These are phyloP conservation scores for Talaromyces sp. DNA, from an alignment of 2,329 filamentous ascomycete genomes.

Conservation along the genomic window DNA sequence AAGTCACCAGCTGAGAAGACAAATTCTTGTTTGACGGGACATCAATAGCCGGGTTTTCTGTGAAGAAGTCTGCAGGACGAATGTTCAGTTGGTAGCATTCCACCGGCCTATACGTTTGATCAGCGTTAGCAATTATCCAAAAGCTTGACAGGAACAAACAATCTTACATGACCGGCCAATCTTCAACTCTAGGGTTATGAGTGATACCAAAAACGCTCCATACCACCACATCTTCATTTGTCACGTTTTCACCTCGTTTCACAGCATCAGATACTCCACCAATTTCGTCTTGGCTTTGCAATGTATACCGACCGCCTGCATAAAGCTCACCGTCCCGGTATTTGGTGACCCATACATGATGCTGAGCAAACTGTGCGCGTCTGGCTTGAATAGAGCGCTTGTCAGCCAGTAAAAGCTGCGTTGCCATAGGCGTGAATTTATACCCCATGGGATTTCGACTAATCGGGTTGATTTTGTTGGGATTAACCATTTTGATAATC, in stretches of 20 bases:
- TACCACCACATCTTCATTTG: conserved; percentile 35
- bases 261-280: conserved; percentile 43
- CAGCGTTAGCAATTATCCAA: not conserved
- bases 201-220: conserved; percentile 25
- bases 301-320: conserved; percentile 52
- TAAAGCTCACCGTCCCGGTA: conserved; percentile 50
- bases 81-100: conserved; percentile 39
- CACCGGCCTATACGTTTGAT: conserved; percentile 27
- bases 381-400: conserved; percentile 47
- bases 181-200: conserved; percentile 25
- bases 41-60: conserved; percentile 36
- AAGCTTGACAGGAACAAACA: not conserved
- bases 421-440: conserved; percentile 52
- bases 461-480: conserved; percentile 48
- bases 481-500: conserved; percentile 56
- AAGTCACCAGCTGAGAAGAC: conserved; percentile 27
- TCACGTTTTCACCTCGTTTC: conserved; percentile 21
- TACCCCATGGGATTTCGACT: conserved; percentile 52
- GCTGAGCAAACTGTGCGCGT: conserved; percentile 52
- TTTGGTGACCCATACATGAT: conserved; percentile 52
- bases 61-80: conserved; percentile 20
- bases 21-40: conserved; percentile 33
- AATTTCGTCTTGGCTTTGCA: conserved; percentile 43
- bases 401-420: conserved; percentile 54
- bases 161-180: conserved; percentile 10